Percentiles rank a stretch among this genome's conserved stretches.
Conservation (phyloP, 768 basidiomycete species). For the Hypsizygus marmoreus region DNA sequence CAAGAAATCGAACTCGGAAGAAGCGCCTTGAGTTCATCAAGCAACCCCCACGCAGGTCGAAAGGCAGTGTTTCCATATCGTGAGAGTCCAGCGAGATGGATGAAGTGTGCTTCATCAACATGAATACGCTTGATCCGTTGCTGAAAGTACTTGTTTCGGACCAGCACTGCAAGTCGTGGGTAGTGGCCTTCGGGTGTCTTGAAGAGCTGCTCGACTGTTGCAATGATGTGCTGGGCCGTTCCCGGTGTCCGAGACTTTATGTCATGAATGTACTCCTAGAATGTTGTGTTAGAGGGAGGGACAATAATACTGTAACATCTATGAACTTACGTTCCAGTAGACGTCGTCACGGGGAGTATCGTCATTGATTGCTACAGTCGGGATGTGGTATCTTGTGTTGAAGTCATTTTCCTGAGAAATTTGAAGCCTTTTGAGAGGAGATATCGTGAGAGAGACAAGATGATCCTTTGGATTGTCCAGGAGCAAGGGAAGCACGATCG, state of each 20-base stretch:
- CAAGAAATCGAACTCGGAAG: conserved; percentile 12
- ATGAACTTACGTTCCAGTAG: conserved; percentile 23
- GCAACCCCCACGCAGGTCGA: conserved; percentile 23
- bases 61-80: conserved; percentile 22
- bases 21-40: conserved; percentile 17
- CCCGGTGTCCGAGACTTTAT: neutral
- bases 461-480: conserved; percentile 17
- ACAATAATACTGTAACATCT: too few species aligned
- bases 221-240: conserved; percentile 16
- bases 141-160: conserved; percentile 8
- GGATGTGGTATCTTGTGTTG: conserved; percentile 16
- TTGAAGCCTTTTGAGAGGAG: conserved; percentile 24
- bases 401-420: conserved; percentile 17
- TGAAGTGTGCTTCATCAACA: conserved; percentile 27
- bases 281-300: neutral
- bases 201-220: conserved; percentile 21
- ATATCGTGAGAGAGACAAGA: conserved; percentile 17
- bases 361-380: conserved; percentile 24
- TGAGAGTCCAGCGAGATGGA: conserved; percentile 20
- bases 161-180: conserved; percentile 3
- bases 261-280: conserved; percentile 10
- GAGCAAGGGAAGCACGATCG: conserved; percentile 24
- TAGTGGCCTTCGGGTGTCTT: conserved; percentile 19
- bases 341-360: conserved; percentile 18
- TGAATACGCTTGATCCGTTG: conserved; percentile 10